phyloP scores from a whole-genome alignment of 371 early-diverging fungal species.

The Mortierella sp. region DNA sequence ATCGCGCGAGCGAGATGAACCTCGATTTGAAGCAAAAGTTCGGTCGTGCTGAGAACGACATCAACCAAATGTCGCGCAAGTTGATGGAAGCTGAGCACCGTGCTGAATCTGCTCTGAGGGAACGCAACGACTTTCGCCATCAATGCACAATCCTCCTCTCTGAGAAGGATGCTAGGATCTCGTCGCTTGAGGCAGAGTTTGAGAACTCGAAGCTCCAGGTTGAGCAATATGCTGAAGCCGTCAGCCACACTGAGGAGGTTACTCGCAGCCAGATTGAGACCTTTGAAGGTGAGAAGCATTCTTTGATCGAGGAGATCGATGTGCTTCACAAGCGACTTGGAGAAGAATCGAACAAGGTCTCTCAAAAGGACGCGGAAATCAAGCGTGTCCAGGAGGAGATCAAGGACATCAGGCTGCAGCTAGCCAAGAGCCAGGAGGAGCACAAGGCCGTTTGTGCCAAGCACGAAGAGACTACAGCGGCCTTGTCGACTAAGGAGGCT shows the following conservation, averaged over 20 bases:
- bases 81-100: conserved; percentile 42
- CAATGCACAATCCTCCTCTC: conserved; percentile 41
- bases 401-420: conserved; percentile 13
- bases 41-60: conserved; percentile 42
- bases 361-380: conserved; percentile 21
- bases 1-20: conserved; percentile 30
- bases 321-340: conserved; percentile 36
- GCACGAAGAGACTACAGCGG: conserved; percentile 21
- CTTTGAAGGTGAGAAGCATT: conserved; percentile 52
- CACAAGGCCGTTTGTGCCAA: conserved; percentile 19
- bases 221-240: conserved; percentile 50
- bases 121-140: conserved; percentile 44
- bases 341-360: conserved; percentile 29
- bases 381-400: conserved; percentile 31
- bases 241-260: conserved; percentile 48
- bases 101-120: conserved; percentile 37
- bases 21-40: conserved; percentile 40
- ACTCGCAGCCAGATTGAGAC: conserved; percentile 43
- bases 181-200: conserved; percentile 42
- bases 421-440: conserved; percentile 25
- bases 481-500: conserved; percentile 22
- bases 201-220: conserved; percentile 49
- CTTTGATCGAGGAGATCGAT: conserved; percentile 53
- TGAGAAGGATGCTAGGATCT: conserved; percentile 45
- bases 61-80: conserved; percentile 31